Conservation (phyloP, 2,329 filamentous ascomycete genomes). For the Monilinia laxa region DNA sequence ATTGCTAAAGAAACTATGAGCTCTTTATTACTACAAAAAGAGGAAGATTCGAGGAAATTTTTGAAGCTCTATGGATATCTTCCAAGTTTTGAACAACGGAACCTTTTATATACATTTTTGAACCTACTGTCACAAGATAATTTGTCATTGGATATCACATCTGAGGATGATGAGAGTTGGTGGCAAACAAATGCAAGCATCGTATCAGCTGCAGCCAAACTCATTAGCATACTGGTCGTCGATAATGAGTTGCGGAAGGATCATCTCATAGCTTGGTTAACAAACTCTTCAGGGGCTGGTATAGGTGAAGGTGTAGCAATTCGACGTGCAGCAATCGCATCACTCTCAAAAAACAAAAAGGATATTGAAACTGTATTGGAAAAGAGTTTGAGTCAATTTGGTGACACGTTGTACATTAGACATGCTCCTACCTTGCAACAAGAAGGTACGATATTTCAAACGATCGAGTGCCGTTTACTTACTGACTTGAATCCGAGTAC, state of each 20-base stretch:
- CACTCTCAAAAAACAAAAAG: constrained; percentile 53
- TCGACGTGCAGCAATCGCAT: constrained; percentile 63
- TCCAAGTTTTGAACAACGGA: constrained; percentile 38
- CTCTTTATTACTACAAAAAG: constrained; percentile 29
- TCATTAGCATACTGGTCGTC: constrained; percentile 53
- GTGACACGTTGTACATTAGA: constrained; percentile 81
- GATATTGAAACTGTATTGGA: constrained; percentile 60
- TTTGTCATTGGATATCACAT: constrained; percentile 31
- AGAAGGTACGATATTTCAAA: constrained; percentile 60
- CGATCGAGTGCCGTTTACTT: constrained; percentile 16
- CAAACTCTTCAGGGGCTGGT: constrained; percentile 62
- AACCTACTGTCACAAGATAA: constrained; percentile 36
- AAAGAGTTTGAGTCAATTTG: constrained; percentile 71
- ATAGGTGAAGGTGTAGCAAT: constrained; percentile 63
- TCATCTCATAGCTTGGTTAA: constrained; percentile 64
- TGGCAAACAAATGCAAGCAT: constrained; percentile 37
- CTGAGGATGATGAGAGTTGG: constrained; percentile 37
- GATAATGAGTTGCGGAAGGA: constrained; percentile 50
- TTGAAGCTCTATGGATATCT: constrained; percentile 34
- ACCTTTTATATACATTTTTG: constrained; percentile 33
- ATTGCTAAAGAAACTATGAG: constrained; percentile 35
- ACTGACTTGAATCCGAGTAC: constrained; percentile 53
- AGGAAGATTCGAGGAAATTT: constrained; percentile 31
- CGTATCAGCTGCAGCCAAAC: constrained; percentile 58
- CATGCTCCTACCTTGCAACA: constrained; percentile 84